Percentiles rank a stretch among this genome's conserved stretches.
Conservation (phyloP, 768 basidiomycete genomes). For the Arthromyces matolae region DNA sequence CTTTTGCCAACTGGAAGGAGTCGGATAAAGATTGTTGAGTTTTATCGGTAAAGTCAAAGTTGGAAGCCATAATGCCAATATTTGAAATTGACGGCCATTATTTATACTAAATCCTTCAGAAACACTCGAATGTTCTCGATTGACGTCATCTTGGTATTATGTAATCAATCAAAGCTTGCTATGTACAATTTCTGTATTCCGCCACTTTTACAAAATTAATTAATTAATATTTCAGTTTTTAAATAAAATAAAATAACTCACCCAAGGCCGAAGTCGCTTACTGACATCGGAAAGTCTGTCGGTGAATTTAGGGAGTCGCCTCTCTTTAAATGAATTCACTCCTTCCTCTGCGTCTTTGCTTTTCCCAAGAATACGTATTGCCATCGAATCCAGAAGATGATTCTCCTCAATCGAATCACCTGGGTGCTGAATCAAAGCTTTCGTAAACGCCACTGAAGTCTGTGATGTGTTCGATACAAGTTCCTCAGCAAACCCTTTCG, state of each 20-base stretch:
- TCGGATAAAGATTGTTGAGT: conserved; percentile 64
- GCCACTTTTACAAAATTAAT: background rate
- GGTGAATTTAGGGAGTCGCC: conserved; percentile 39
- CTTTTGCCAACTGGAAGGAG: conserved; percentile 78
- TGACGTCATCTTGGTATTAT: conserved; percentile 13
- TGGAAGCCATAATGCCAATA: conserved; percentile 38
- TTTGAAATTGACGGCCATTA: background rate
- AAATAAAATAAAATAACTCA: conserved; percentile 21
- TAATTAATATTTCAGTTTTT: background rate
- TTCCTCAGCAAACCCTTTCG: conserved; percentile 48
- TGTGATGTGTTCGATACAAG: conserved; percentile 49
- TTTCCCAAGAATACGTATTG: conserved; percentile 36
- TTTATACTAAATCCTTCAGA: background rate
- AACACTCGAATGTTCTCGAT: conserved; percentile 9
- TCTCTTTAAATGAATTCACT: conserved; percentile 44
- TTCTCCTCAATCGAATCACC: conserved; percentile 50
- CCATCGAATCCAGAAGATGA: conserved; percentile 50
- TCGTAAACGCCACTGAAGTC: conserved; percentile 47
- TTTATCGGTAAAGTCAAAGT: conserved; percentile 85
- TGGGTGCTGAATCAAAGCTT: conserved; percentile 49
- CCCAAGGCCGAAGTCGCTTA: conserved; percentile 51
- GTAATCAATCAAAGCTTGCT: background rate
- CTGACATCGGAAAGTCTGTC: conserved; percentile 40
- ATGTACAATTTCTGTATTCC: background rate
- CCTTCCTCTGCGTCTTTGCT: conserved; percentile 46